Percentiles rank a stretch among this genome's conserved stretches.
Conservation (phyloP, 352 stramenopile species). For the Blastocystis sp. region DNA sequence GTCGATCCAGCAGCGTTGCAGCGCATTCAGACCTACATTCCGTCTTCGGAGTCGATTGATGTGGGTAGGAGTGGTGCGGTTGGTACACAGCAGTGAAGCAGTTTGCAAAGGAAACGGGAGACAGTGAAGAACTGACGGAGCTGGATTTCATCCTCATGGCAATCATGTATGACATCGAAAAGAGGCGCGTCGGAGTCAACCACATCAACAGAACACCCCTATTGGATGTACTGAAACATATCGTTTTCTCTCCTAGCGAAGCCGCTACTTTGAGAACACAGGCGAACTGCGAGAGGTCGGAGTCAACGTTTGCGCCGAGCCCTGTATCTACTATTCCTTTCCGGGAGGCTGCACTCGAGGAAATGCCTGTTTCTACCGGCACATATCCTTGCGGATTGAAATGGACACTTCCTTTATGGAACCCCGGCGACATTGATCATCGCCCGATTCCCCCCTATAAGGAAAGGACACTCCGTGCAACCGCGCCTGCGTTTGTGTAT, state of each 20-base stretch:
- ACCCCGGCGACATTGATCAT: conserved; percentile 24
- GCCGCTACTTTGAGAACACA: conserved; percentile 32
- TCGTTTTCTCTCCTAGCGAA: not conserved
- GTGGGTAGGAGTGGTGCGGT: not conserved
- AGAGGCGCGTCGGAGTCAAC: not conserved
- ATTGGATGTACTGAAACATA: not conserved
- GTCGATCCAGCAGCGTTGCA: not conserved
- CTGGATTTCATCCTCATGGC: conserved; percentile 40
- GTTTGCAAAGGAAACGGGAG: conserved; percentile 10
- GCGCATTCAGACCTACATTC: not conserved
- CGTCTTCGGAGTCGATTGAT: not conserved
- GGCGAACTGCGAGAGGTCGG: conserved; percentile 35
- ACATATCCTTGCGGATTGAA: not conserved
- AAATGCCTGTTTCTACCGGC: conserved; percentile 42
- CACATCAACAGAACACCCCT: conserved; percentile 37
- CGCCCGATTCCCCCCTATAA: not conserved
- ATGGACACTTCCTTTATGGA: not conserved
- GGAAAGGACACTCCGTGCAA: not conserved
- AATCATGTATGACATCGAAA: conserved; percentile 11
- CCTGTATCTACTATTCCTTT: conserved; percentile 33
- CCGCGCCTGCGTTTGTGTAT: not conserved
- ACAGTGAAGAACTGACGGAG: conserved; percentile 28
- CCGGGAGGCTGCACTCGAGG: conserved; percentile 39
- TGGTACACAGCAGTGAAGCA: not conserved
- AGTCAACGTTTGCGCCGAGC: conserved; percentile 32